Percentiles rank a stretch among this genome's conserved stretches.
Evolutionary conservation across 1,139 yeast genomes (phyloP).

Genomic region (Petasospora rhodanensis): DNA sequence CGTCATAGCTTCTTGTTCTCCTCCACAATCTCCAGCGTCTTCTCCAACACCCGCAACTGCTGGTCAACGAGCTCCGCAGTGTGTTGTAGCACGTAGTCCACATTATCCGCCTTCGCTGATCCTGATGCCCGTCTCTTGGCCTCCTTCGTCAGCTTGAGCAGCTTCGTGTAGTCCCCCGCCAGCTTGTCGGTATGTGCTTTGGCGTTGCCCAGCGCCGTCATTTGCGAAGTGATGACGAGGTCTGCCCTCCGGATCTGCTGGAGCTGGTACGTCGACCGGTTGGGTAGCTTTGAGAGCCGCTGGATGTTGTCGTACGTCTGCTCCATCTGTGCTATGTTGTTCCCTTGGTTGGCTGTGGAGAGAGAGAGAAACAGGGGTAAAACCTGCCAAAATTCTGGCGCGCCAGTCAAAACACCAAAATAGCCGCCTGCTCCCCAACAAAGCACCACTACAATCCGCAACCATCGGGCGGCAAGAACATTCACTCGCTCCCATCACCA

Average conservation of each 20-base stretch:
- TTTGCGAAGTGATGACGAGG: constrained; percentile 18
- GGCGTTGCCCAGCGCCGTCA: constrained; percentile 8
- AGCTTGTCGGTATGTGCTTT: constrained; percentile 5
- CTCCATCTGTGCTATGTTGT: constrained; percentile 5
- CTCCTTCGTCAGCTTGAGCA: constrained; percentile 5
- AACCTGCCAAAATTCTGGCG: too few relatives aligned
- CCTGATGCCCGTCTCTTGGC: constrained; percentile 2
- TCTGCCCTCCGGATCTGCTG: constrained; percentile 21
- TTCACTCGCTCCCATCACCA: too few relatives aligned
- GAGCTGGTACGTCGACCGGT: constrained; percentile 14
- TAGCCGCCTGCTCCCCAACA: too few relatives aligned
- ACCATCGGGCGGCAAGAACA: too few relatives aligned
- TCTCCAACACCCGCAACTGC: constrained; percentile 31
- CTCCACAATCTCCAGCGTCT: constrained; percentile 26
- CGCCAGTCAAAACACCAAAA: too few relatives aligned
- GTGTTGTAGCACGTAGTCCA: constrained; percentile 14
- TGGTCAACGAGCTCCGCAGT: constrained; percentile 22
- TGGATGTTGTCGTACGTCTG: constrained; percentile 4
- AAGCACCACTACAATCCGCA: too few relatives aligned
- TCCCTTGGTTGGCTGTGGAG: neutral
- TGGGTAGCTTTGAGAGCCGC: constrained; percentile 8
- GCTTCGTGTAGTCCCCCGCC: constrained; percentile 9
- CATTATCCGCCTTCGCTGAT: constrained; percentile 2
- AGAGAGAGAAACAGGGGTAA: neutral
- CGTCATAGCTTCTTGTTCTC: constrained; percentile 18